Base-by-base conservation (phyloP, 2,329 filamentous ascomycete species). In the Ascochyta viciae-villosae region DNA sequence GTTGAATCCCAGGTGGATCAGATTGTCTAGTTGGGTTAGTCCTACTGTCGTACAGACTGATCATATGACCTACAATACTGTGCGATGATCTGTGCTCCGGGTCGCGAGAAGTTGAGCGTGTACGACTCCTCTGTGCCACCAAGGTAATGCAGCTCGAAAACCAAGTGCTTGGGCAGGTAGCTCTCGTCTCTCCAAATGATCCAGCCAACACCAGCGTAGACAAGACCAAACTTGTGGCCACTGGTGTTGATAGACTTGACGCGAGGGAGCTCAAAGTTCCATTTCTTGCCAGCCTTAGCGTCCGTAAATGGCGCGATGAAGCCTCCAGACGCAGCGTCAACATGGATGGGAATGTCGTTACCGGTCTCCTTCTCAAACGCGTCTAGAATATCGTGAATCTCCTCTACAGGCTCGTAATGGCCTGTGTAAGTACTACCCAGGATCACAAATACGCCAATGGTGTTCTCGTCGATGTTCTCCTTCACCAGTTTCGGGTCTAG, bases 391-490 rank as follows among this genome's bases (percentile, higher is more conserved):
- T 86, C 81, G 19, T 83, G 85, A 19, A 91, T 83, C 65, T 87
- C 85, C 69, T 89, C 85, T 0, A 91, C 87, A 0, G 88, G 87
- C 73, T 91, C 88, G 60, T 87, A 91, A 67, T 91, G 87, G 0
- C 89, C 88, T 0, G 89, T 91, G 63, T 91, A 91, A 0, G 89
- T 91, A 46, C 83, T 87, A 3, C 89, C 88, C 5, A 91, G 67
- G 49, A 91, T 91, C 0, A 89, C 86, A 66, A 89, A 91, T 0
- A 91, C 78, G n/a, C 89, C 89, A 63, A 91, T 90, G 0, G 89
- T 91, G 63, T 91, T 91, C 74, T 91, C 88, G 58, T 91, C 88
- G 31, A 91, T 82, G 60, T 88, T 88, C 64, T 90, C 71, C 65
- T 82, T 85, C 1, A 90, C 85, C 24, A 87, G 74, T 4, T 85